Evolutionary conservation across 352 stramenopile genomes (phyloP), one percentile per base, ranked within the genome.

Genomic region (Globisporangium ultimum): DNA sequence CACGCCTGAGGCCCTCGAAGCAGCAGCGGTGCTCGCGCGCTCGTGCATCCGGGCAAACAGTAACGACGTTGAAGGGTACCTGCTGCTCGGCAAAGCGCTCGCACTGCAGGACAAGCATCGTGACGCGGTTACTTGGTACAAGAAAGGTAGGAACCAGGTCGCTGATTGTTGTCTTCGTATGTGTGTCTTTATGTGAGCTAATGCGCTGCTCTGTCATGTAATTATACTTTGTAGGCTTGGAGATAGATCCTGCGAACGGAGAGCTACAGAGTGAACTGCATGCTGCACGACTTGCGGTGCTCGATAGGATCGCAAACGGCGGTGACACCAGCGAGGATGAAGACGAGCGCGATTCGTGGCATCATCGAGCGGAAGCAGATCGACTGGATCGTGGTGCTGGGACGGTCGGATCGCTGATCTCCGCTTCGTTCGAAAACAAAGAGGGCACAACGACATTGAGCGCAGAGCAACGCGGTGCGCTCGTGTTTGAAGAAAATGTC

Each of bases 401-500:
- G 11, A 21, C 32, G 2, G 3, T 36, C 11, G 22, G 46, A 11
- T 17, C 22, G 17, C 45, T 38, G 24, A 7, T 59, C 20, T 54
- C 50, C n/a, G 20, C 55, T 13, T 34, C 40, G 9, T 66, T 53
- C 2, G 34, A 49, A 22, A 22, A n/a, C 24, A 41, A 28, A n/a
- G 12, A 40, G 13, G 50, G 58, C 14, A 41, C 48, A 13, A 61
- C 48, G 14, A 47, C 41, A 14, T 50, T 62, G 36, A 42, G 9
- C 1, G 58, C 21, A 12, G 48, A 63, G 46, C 54, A 21, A 2
- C 32, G 60, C 8, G 56, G 55, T 8, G 64, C 61, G 9, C 67
- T 74, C 14, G 60, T 77, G 21, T 89, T 91, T 69, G 66, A 88
- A 55, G 61, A 61, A 13, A 88, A 88, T 47, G 67, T 89, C 17